These are phyloP conservation scores for Remersonia thermophila DNA, from an alignment of 2,329 filamentous ascomycete genomes.

Conservation along the genomic window DNA sequence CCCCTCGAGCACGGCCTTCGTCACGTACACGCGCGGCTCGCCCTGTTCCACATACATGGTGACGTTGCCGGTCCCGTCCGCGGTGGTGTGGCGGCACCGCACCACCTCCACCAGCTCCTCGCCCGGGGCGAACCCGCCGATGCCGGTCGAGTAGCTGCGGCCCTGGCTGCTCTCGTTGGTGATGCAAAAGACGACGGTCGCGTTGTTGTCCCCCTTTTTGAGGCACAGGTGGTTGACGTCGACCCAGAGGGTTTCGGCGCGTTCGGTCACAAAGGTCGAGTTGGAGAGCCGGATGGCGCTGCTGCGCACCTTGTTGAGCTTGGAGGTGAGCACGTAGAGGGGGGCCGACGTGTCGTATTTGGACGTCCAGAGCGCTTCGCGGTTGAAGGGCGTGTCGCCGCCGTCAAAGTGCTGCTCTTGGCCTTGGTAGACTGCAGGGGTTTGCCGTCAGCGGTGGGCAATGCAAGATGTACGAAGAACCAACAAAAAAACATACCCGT, in stretches of 20 bases:
- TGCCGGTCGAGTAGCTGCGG: slow-evolving; percentile 14
- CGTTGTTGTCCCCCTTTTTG: slow-evolving; percentile 18
- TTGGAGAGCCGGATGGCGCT: slow-evolving; percentile 14
- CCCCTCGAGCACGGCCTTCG: slow-evolving; percentile 9
- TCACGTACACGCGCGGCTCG: slow-evolving; percentile 16
- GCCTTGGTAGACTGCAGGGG: slow-evolving; percentile 42
- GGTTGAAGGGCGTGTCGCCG: slow-evolving; percentile 35
- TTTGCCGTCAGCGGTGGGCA: background rate
- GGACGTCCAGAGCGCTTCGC: slow-evolving; percentile 47
- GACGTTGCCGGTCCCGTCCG: slow-evolving; percentile 13
- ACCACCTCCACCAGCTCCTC: slow-evolving; percentile 18
- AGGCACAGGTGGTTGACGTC: slow-evolving; percentile 20
- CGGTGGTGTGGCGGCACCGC: slow-evolving; percentile 13
- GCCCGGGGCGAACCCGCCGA: slow-evolving; percentile 17
- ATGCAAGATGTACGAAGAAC: too few species aligned
- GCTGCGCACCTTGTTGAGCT: slow-evolving; percentile 19
- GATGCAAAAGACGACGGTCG: slow-evolving; percentile 18
- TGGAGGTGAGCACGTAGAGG: slow-evolving; percentile 36
- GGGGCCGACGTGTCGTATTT: slow-evolving; percentile 33
- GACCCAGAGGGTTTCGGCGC: slow-evolving; percentile 12
- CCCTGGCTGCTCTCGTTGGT: slow-evolving; percentile 20
- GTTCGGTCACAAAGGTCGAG: slow-evolving; percentile 12
- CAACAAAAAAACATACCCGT: slow-evolving; percentile 14
- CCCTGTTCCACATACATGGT: slow-evolving; percentile 15
- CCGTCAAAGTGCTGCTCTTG: slow-evolving; percentile 48